A percentile compares a stretch with the other conserved stretches of the same genome.
Conservation (phyloP, 2,329 filamentous ascomycete species). For the Clonostachys byssicola region DNA sequence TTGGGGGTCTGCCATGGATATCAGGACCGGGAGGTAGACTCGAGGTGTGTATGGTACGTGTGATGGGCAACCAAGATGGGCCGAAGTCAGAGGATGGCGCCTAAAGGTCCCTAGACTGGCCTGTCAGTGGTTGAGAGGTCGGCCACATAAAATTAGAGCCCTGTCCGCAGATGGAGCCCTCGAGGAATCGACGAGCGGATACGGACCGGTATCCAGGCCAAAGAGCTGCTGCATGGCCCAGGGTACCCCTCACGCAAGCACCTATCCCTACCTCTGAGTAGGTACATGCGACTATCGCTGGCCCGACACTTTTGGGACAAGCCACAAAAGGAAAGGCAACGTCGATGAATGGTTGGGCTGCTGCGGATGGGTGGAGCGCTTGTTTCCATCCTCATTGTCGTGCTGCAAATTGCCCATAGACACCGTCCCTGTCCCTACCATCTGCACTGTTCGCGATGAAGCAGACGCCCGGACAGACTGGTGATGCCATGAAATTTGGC, state of each 20-base stretch:
- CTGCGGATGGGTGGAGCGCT: not conserved
- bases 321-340: not conserved
- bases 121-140: constrained; percentile 2
- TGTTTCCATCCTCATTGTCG: not conserved
- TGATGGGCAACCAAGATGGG: constrained; percentile 2
- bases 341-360: not conserved
- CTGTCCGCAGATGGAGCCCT: constrained; percentile 1
- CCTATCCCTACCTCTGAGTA: not conserved
- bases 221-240: constrained; percentile 3
- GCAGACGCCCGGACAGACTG: too few species aligned
- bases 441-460: too few species aligned
- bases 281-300: not conserved
- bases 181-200: constrained; percentile 1
- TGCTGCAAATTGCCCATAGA: too few species aligned
- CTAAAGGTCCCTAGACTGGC: constrained; percentile 1
- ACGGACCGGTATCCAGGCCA: constrained; percentile 3
- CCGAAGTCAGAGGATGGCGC: constrained; percentile 3
- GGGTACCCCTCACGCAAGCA: constrained; percentile 4
- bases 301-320: not conserved
- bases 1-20: not conserved
- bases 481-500: too few species aligned
- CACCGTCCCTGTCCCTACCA: too few species aligned
- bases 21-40: not conserved
- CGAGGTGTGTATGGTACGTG: not conserved
- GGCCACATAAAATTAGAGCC: constrained; percentile 5